A percentile compares a stretch with the other conserved stretches of the same genome.
Conservation (phyloP, 805 yeast species). For the Saccharomyces kudriavzevii region DNA sequence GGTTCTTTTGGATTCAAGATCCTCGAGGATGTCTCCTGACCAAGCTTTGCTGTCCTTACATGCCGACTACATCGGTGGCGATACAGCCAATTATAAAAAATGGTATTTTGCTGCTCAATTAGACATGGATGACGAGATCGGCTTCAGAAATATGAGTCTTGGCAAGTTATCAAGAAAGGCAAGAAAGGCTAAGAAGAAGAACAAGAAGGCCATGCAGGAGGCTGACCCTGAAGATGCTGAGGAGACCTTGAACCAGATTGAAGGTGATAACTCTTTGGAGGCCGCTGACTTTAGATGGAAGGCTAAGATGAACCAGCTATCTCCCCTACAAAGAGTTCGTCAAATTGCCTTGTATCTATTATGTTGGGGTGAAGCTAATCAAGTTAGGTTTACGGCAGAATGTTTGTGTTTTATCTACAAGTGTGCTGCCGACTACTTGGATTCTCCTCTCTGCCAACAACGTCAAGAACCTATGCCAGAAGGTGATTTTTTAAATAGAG, state of each 20-base stretch:
- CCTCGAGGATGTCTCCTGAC: conserved; percentile 84
- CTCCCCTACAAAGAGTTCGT: conserved; percentile 74
- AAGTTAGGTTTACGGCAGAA: conserved; percentile 89
- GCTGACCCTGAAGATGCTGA: conserved; percentile 57
- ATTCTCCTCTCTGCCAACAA: conserved; percentile 86
- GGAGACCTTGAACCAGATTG: conserved; percentile 51
- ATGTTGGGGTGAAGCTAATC: conserved; percentile 88
- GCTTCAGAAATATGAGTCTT: conserved; percentile 71
- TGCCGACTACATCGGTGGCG: conserved; percentile 86
- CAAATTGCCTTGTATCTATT: conserved; percentile 67
- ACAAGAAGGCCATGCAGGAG: conserved; percentile 64
- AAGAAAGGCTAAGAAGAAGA: conserved; percentile 71
- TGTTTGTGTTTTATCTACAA: conserved; percentile 89
- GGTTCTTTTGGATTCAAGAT: conserved; percentile 74
- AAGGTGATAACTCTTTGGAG: conserved; percentile 77
- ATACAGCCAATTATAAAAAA: conserved; percentile 72
- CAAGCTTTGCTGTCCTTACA: conserved; percentile 77
- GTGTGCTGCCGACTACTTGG: conserved; percentile 84
- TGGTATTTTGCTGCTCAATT: conserved; percentile 88
- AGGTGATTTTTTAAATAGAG: conserved; percentile 83
- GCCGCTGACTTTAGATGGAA: conserved; percentile 82
- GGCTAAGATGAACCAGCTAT: conserved; percentile 61
- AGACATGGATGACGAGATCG: conserved; percentile 77
- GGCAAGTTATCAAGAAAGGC: conserved; percentile 74
- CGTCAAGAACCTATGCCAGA: conserved; percentile 76